Evolutionary conservation across 2,329 filamentous ascomycete genomes (phyloP), one percentile per base, ranked within the genome.

Genomic region (Alternaria consortialis): DNA sequence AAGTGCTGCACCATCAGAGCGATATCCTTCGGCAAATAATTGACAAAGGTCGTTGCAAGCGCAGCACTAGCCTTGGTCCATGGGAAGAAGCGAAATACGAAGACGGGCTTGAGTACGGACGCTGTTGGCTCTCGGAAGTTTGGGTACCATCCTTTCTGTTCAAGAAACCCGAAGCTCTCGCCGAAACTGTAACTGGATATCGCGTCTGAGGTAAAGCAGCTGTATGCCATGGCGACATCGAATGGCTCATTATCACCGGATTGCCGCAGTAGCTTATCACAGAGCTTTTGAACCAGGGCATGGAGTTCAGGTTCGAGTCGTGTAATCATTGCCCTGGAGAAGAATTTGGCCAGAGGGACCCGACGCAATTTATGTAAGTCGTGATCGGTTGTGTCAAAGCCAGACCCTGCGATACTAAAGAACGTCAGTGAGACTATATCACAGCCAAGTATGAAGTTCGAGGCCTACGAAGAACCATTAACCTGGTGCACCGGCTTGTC

Each of bases 341-440:
- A 80, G 69, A 79, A 80, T 7, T 74, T 75, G 44, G 72, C 73
- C 2, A 80, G 40, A 0, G 77, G 73, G 2, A 63, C 58, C 36
- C 77, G 69, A 13, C 78, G 69, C 9, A 70, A 5, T 5, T 73
- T 72, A 60, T 80, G 78, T 5, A 77, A 58, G 5, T 74, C 72
- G 58, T 79, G 66, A 20, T 70, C 65, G 12, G 65, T 62, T 9
- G 69, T 69, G 20, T 65, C 67, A 34, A 74, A 72, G 4, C 70
- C 68, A 57, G 70, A 54, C 55, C 67, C 37, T 17, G 67, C 67
- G 15, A 72, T 57, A 29, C 69, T 72, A 34, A 2, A 31, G 1
- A 5, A n/a, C n/a, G 13, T 48, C 27, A 53, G 36, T 15, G 31
- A 20, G 3, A 25, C 7, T 9, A 5, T 1, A 32, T 25, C 13